These are phyloP conservation scores for Cicer cuneatum DNA, from an alignment of 306 rosid genomes.

Conservation along the genomic window DNA sequence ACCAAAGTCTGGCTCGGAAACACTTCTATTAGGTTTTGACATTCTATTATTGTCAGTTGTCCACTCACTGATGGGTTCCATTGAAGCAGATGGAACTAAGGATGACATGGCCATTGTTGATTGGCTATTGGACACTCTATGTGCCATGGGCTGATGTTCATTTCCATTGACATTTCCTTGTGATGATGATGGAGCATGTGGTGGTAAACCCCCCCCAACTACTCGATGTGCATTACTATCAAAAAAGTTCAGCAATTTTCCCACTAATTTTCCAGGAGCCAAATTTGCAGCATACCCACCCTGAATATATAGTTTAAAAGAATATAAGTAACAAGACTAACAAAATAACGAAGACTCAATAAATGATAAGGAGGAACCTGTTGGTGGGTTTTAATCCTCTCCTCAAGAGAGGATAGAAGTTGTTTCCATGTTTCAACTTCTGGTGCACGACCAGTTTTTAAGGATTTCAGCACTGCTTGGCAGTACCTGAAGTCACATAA, in stretches of 20 bases:
- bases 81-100: slow-evolving; percentile 80
- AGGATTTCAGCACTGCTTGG: slow-evolving; percentile 76
- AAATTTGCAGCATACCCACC: slow-evolving; percentile 85
- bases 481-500: slow-evolving; percentile 66
- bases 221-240: slow-evolving; percentile 96
- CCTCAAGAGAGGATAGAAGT: slow-evolving; percentile 76
- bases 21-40: slow-evolving; percentile 74
- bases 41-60: slow-evolving; percentile 57
- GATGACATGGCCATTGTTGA: slow-evolving; percentile 95
- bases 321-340: slow-evolving; percentile 29
- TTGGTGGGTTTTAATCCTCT: slow-evolving; percentile 84
- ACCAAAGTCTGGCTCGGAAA: slow-evolving; percentile 94
- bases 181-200: slow-evolving; percentile 74
- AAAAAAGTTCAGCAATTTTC: slow-evolving; percentile 82
- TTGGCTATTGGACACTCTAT: slow-evolving; percentile 74
- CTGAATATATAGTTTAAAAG: slow-evolving; percentile 51
- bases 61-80: slow-evolving; percentile 84
- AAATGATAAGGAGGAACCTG: slow-evolving; percentile 60
- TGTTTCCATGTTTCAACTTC: slow-evolving; percentile 90
- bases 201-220: slow-evolving; percentile 92
- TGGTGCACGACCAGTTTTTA: slow-evolving; percentile 83
- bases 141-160: slow-evolving; percentile 59
- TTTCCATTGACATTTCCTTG: slow-evolving; percentile 59
- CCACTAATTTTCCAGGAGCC: slow-evolving; percentile 84
- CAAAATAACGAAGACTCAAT: slow-evolving; percentile 26